Conservation (phyloP, 2,329 filamentous ascomycete species). For the Pseudohalonectria lignicola region DNA sequence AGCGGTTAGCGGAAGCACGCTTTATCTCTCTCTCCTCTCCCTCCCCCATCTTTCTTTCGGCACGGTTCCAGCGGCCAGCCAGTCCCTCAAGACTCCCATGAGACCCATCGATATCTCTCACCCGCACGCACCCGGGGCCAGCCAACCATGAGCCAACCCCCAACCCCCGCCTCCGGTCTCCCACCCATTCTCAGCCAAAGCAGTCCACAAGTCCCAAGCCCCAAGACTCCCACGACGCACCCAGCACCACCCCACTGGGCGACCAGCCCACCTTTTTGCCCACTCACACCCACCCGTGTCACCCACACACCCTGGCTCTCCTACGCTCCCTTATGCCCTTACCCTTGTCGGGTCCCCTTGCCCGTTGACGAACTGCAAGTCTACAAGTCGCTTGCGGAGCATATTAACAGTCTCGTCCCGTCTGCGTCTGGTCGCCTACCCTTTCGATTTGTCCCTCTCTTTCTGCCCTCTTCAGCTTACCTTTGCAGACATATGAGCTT, state of each 20-base stretch:
- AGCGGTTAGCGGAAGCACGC: too few species aligned
- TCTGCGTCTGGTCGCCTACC: slow-evolving; percentile 1
- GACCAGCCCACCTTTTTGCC: too few species aligned
- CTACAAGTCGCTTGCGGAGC: slow-evolving; percentile 1
- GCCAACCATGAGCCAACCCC: neutral
- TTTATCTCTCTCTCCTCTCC: too few species aligned
- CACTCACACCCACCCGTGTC: too few species aligned
- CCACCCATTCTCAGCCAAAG: too few species aligned
- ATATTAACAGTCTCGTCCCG: slow-evolving; percentile 2
- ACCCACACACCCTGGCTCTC: too few species aligned
- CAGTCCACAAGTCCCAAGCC: too few species aligned
- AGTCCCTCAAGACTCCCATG: neutral
- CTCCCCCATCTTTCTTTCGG: too few species aligned
- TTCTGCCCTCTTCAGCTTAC: neutral
- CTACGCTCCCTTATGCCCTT: too few species aligned
- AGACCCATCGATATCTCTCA: neutral
- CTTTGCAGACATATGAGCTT: neutral
- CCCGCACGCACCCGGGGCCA: neutral
- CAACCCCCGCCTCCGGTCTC: too few species aligned
- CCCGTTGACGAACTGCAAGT: neutral
- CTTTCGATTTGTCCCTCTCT: neutral
- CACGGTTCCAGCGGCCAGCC: too few species aligned
- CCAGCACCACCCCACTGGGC: slow-evolving; percentile 1
- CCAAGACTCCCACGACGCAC: neutral
- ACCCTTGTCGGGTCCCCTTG: slow-evolving; percentile 1